These are phyloP conservation scores for Xylaria sp. DNA, from an alignment of 2,329 filamentous ascomycete genomes.

Conservation along the genomic window DNA sequence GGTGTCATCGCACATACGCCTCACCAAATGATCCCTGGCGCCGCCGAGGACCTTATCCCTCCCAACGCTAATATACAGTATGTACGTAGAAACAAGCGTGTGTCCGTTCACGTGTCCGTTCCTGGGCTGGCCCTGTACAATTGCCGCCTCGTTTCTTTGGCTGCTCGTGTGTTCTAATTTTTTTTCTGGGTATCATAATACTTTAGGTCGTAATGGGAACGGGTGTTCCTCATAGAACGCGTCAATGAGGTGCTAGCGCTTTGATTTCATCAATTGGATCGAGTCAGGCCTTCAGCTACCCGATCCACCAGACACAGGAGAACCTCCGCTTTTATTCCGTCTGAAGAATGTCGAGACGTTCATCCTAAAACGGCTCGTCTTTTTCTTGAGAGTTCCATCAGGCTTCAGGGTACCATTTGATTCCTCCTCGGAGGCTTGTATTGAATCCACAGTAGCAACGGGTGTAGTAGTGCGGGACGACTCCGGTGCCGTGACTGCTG, in stretches of 20 bases:
- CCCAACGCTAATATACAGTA: constrained; percentile 40
- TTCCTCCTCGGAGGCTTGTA: constrained; percentile 52
- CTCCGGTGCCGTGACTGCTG: constrained; percentile 55
- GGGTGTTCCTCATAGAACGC: constrained; percentile 27
- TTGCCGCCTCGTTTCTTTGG: constrained; percentile 30
- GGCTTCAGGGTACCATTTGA: constrained; percentile 59
- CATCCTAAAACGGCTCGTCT: constrained; percentile 71
- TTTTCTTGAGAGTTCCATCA: constrained; percentile 68
- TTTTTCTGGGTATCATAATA: constrained; percentile 42
- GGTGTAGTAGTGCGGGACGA: constrained; percentile 48
- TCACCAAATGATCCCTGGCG: constrained; percentile 19
- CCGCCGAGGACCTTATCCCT: constrained; percentile 5
- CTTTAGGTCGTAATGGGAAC: constrained; percentile 37
- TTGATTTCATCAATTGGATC: constrained; percentile 23
- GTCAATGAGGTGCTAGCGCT: constrained; percentile 21
- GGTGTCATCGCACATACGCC: constrained; percentile 28
- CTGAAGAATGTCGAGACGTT: constrained; percentile 69
- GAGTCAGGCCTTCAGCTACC: constrained; percentile 32
- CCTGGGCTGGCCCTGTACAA: constrained; percentile 33
- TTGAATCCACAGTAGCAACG: constrained; percentile 44
- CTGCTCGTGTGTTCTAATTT: constrained; percentile 29
- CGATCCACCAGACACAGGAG: constrained; percentile 47
- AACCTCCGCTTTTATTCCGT: constrained; percentile 60
- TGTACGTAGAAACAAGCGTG: constrained; percentile 39
- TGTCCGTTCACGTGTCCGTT: constrained; percentile 36